Base-by-base conservation (phyloP, 371 early-diverging fungal genomes). In the Paraphysoderma sedebokerense region DNA sequence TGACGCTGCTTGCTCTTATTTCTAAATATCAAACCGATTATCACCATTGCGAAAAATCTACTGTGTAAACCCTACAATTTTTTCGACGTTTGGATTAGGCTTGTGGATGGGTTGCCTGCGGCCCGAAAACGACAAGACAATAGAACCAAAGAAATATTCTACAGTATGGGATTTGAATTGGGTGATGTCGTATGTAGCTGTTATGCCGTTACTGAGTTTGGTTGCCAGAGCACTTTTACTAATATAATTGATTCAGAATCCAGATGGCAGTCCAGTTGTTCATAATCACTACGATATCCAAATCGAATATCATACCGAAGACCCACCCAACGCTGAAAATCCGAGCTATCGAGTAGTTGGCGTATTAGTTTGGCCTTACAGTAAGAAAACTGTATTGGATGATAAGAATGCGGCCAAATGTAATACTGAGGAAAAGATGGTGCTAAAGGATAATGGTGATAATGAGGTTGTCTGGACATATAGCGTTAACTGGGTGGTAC, bases 81-180 rank as follows among this genome's bases (percentile, higher is more conserved):
- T n/a, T n/a, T n/a, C n/a, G n/a, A n/a, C n/a, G n/a, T n/a, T n/a
- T n/a, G n/a, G n/a, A n/a, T n/a, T 54, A 63, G 81, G 79, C 66
- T 89, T 26, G 81, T 92, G n/a, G 95, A 93, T 63, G 92, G 89
- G 0, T 68, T 92, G 32, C 92, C 93, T 1, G 93, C 85, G 23
- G 91, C 86, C 5, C 73, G 77, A 44, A 57, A 65, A 11, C 68
- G 67, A 38, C 52, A 57, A 3, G 81, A 81, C 41, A 67, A 68
- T 31, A 73, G 68, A 22, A 70, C 76, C 2, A 53, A 66, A 30
- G 61, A 70, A n/a, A 50, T 52, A 32, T 78, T 76, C 47, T 85
- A 79, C 56, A 73, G 74, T 35, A 75, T 88, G 52, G 92, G 92
- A 1, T 83, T 89, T 58, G 74, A 69, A 30, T 65, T 86, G 24